Percentiles rank a stretch among this genome's conserved stretches.
Conservation (phyloP, 2,329 filamentous ascomycete species). For the Rosellinia necatrix region DNA sequence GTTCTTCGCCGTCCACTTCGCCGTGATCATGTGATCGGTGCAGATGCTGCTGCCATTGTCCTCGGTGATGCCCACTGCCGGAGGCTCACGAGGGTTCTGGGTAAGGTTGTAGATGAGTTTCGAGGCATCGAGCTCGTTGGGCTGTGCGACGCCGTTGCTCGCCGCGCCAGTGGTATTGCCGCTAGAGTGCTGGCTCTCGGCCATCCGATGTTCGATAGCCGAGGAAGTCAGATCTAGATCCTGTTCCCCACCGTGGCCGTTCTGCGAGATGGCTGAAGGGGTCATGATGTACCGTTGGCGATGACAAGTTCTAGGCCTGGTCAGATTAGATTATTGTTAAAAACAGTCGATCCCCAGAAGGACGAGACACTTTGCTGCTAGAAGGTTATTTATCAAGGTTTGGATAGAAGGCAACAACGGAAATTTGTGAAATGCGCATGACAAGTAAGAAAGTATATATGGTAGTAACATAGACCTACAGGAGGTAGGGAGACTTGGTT, state of each 20-base stretch:
- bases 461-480: no score
- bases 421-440: neutral
- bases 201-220: conserved; percentile 56
- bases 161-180: conserved; percentile 35
- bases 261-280: conserved; percentile 50
- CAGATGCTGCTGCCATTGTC: conserved; percentile 55
- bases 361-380: no score
- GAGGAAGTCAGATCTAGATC: conserved; percentile 57
- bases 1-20: conserved; percentile 59
- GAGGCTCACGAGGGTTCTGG: conserved; percentile 36
- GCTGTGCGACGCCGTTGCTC: conserved; percentile 39
- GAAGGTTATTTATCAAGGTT: no score
- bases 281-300: conserved; percentile 46
- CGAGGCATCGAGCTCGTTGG: conserved; percentile 67
- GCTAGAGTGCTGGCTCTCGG: conserved; percentile 40
- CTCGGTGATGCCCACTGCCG: conserved; percentile 36
- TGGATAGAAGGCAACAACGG: conserved; percentile 1
- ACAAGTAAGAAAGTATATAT: conserved; percentile 24
- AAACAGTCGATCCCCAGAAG: no score
- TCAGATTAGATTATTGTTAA: no score
- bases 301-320: neutral
- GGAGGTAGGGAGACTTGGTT: neutral
- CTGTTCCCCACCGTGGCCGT: conserved; percentile 47
- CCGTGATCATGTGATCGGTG: conserved; percentile 87
- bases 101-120: conserved; percentile 58